Conservation (phyloP, 2,329 filamentous ascomycete genomes). For the Apiospora koreana region DNA sequence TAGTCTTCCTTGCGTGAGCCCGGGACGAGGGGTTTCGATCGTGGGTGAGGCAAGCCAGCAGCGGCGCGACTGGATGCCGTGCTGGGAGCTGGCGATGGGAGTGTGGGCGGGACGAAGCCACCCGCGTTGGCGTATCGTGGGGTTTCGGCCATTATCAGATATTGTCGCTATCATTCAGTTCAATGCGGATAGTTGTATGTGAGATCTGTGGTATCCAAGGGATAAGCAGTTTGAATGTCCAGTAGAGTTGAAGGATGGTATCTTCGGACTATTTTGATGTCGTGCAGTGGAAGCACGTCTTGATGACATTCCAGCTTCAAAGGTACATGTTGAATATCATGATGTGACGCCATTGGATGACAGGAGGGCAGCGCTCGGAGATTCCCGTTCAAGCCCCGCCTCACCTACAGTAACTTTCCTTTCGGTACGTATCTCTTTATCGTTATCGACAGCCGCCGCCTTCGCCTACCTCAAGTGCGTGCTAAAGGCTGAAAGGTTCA, state of each 20-base stretch:
- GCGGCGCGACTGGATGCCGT: slow-evolving; percentile 42
- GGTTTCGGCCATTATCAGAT: background rate
- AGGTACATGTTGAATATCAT: background rate
- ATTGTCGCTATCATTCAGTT: background rate
- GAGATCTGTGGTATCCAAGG: background rate
- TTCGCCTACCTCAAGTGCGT: too few species aligned
- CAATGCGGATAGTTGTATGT: background rate
- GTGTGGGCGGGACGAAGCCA: slow-evolving; percentile 52
- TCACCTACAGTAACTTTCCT: too few species aligned
- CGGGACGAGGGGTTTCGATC: slow-evolving; percentile 51
- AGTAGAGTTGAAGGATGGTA: background rate
- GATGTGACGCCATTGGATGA: slow-evolving; percentile 3
- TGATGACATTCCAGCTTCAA: background rate
- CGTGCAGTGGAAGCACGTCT: background rate
- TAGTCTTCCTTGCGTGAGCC: slow-evolving; percentile 63
- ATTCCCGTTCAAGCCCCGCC: background rate
- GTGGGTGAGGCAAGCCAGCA: slow-evolving; percentile 55
- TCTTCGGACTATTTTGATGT: background rate
- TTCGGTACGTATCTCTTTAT: slow-evolving; percentile 1
- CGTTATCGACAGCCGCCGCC: background rate
- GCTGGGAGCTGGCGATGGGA: slow-evolving; percentile 58
- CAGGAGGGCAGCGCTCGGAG: background rate
- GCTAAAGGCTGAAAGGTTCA: too few species aligned
- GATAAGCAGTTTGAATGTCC: background rate
- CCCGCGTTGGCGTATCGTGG: slow-evolving; percentile 34